Conservation (phyloP, 306 rosid genomes). For the Rosa chinensis region DNA sequence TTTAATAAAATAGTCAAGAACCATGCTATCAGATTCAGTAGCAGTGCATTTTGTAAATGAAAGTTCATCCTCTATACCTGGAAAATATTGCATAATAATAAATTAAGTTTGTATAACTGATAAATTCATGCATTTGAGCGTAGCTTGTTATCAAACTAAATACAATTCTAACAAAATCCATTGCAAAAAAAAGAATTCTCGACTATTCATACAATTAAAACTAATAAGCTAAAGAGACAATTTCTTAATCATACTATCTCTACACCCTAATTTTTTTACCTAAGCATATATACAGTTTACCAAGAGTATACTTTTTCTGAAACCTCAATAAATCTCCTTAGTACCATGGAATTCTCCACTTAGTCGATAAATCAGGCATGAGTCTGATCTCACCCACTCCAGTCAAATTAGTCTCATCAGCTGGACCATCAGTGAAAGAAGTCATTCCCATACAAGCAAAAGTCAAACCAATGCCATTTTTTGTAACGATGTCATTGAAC, state of each 20-base stretch:
- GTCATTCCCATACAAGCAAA: slow-evolving; percentile 65
- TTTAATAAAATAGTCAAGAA: not conserved
- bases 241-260: not conserved
- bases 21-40: not conserved
- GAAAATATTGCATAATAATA: not conserved
- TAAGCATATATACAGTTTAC: not conserved
- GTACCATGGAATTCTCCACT: slow-evolving; percentile 78
- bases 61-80: not conserved
- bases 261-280: too few species aligned
- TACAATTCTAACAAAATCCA: not conserved
- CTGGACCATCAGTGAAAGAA: slow-evolving; percentile 62
- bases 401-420: slow-evolving; percentile 65
- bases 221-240: not conserved
- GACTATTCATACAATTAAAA: not conserved
- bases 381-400: slow-evolving; percentile 84
- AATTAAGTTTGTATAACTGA: not conserved
- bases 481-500: slow-evolving; percentile 49
- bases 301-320: not conserved
- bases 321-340: not conserved
- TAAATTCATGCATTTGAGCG: not conserved
- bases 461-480: slow-evolving; percentile 72
- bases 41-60: not conserved
- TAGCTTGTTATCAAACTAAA: not conserved
- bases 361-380: slow-evolving; percentile 83
- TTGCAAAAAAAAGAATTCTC: too few species aligned